These are phyloP conservation scores for Penicillium taxi DNA, from an alignment of 495 filamentous ascomycete genomes.

Conservation along the genomic window DNA sequence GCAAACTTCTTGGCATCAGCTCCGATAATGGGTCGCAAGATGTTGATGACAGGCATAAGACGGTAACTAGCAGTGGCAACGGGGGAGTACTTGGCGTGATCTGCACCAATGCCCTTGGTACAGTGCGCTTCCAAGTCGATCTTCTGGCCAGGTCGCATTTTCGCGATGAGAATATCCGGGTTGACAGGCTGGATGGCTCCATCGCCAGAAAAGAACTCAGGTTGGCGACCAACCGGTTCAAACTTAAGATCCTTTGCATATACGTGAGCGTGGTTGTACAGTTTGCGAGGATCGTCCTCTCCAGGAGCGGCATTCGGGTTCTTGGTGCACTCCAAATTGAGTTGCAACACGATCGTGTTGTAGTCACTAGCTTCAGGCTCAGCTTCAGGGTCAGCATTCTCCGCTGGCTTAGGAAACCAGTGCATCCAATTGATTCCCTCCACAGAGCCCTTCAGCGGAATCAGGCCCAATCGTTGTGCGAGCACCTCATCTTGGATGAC, in stretches of 20 bases:
- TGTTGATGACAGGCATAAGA: constrained; percentile 77
- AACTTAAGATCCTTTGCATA: constrained; percentile 79
- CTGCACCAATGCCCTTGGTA: constrained; percentile 86
- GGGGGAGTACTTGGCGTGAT: constrained; percentile 96
- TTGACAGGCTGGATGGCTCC: constrained; percentile 66
- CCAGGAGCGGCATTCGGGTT: constrained; percentile 59
- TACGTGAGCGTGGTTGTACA: constrained; percentile 78
- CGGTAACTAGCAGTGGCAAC: constrained; percentile 92
- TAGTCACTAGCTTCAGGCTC: constrained; percentile 52
- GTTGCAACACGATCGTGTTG: constrained; percentile 68
- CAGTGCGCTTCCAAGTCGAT: constrained; percentile 79
- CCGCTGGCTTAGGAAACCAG: constrained; percentile 57
- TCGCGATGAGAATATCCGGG: constrained; percentile 90
- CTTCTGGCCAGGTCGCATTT: constrained; percentile 83
- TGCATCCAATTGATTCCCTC: constrained; percentile 70
- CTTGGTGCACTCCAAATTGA: constrained; percentile 68
- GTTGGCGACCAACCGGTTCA: constrained; percentile 65
- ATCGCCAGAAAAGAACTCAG: constrained; percentile 54
- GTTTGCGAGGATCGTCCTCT: constrained; percentile 71
- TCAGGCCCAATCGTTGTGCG: constrained; percentile 75
- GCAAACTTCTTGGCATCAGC: constrained; percentile 82
- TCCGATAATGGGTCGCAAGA: constrained; percentile 73
- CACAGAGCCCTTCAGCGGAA: constrained; percentile 74
- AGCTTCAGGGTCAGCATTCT: constrained; percentile 44
- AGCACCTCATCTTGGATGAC: constrained; percentile 98